Base-by-base conservation (phyloP, 2,329 filamentous ascomycete genomes). In the Aspergillus floridensis region DNA sequence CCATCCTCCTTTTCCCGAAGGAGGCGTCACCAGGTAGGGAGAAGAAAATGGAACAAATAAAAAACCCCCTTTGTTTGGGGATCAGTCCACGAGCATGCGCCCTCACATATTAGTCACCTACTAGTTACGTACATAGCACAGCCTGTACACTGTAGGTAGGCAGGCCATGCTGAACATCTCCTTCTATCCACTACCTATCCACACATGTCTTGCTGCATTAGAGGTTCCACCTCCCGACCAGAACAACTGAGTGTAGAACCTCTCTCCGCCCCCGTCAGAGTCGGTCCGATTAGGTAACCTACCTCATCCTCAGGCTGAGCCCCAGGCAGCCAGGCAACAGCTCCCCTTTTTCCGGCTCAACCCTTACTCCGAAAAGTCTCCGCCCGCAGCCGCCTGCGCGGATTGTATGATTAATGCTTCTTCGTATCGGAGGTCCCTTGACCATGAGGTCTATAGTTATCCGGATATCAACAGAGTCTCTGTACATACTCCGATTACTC, bases 161-260 rank as follows among this genome's bases (percentile, higher is more conserved):
- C 22, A 35, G 14, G 19, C 26, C 7, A 52, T 52, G 29, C 31
- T 52, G 29, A 44, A 29, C 16, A 29, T 41, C 11, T 41, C 22
- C 35, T 5, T 29, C n/a, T 26, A 12, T n/a, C 38, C 38, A 41
- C 14, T 41, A 35, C 7, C 38, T n/a, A n/a, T n/a, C n/a, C n/a
- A n/a, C 38, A 41, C 38, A 44, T 44, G 38, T 44, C 38, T 44
- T 16, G 32, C 32, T 35, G 32, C 32, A 44, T 19, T n/a, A 44
- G 38, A 7, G 10, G 16, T 7, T 49, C 50, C 29, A 32, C 38
- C 22, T 47, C 22, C 26, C 44, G 44, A 56, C 21, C 22, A 58
- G 59, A 54, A 61, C 61, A 63, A 59, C 61, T 63, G 59, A 53
- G 59, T 63, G 61, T 63, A 59, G 59, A 61, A 63, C 61, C 60